Base-by-base conservation (phyloP, 345 rosid genomes). In the Rhizophora apiculata region DNA sequence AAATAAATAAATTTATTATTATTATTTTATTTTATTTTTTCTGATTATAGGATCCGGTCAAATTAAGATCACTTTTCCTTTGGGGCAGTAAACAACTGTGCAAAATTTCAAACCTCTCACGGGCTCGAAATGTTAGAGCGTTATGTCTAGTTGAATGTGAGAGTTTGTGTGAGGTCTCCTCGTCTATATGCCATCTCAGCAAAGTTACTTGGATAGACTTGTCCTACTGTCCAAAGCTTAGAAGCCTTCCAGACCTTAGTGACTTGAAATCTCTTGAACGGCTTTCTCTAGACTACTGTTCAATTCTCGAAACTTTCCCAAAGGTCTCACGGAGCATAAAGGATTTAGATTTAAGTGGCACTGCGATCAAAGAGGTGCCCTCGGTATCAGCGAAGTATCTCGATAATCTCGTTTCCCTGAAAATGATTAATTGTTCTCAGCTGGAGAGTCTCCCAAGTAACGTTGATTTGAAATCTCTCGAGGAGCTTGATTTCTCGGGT, bases 231-330 rank as follows among this genome's bases (percentile, higher is more conserved):
- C 54, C 18, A 18, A 74, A 70, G 58, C 58, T 54, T 54, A 11
- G 6, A 6, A 2, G 58, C 4, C 58, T 54, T 9, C 58, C 58
- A 54, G 26, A 54, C 19, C 3, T 20, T 0, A 20, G 24, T 8
- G 26, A 22, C 3, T 55, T 8, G 15, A 13, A 22, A 22, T 55
- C 29, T 20, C 59, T 55, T 3, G 22, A 5, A 13, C 5, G 5
- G 13, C 59, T 55, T 55, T 0, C 8, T 10, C 59, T 55, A 10
- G 0, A 0, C 2, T 16, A 1, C 4, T 39, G 48, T 39, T 39
- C 48, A 11, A 39, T 73, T 13, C 67, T 84, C 9, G 65, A 71
- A 10, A 66, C 59, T 58, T 73, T 84, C 36, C 86, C 83, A 1
- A 67, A 74, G 30, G 64, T 67, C 11, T 22, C 36, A 0, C 70